Conservation (phyloP, 1,284 basidiomycete species). For the Neonothopanus nambi region DNA sequence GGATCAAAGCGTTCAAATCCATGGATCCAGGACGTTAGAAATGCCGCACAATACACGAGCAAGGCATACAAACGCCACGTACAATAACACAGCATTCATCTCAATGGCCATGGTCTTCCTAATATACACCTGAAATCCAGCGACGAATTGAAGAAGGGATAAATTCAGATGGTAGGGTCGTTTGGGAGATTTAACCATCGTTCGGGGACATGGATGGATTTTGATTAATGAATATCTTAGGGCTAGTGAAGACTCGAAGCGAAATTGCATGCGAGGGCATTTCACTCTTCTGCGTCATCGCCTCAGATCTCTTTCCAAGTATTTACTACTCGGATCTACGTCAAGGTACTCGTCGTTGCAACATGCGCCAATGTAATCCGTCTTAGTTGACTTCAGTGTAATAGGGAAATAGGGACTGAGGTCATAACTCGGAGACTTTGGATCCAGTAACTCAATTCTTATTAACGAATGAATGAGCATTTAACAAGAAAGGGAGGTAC, state of each 20-base stretch:
- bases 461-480: neutral
- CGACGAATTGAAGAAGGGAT: constrained; percentile 44
- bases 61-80: constrained; percentile 18
- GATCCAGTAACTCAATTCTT: neutral
- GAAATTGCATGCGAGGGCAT: neutral
- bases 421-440: constrained; percentile 41
- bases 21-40: neutral
- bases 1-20: constrained; percentile 37
- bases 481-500: too few species aligned
- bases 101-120: constrained; percentile 54
- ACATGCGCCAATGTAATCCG: constrained; percentile 43
- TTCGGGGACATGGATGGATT: constrained; percentile 40
- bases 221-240: constrained; percentile 19
- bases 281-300: constrained; percentile 44
- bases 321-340: constrained; percentile 51
- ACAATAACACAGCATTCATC: constrained; percentile 51
- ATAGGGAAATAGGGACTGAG: constrained; percentile 48
- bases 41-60: neutral
- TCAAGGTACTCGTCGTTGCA: constrained; percentile 11
- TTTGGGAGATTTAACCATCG: constrained; percentile 45
- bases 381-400: constrained; percentile 42
- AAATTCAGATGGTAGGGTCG: constrained; percentile 36
- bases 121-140: constrained; percentile 49
- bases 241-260: neutral
- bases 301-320: constrained; percentile 48